phyloP scores from a whole-genome alignment of 176 grass and related monocot genomes.

The Oryza meyeriana region DNA sequence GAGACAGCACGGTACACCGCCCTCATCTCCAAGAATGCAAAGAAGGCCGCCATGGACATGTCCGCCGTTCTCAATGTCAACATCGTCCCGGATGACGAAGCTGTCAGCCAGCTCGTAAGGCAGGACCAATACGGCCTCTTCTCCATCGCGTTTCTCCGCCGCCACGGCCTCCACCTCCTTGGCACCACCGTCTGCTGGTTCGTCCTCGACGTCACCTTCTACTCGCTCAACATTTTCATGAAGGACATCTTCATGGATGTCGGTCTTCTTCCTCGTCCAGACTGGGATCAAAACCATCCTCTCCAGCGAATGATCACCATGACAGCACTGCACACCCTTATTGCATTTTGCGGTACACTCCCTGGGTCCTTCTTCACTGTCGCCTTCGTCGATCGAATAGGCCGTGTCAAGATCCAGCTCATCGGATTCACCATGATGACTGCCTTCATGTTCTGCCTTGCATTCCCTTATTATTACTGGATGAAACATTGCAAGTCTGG shows the following conservation, averaged over 20 bases:
- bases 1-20: constrained; percentile 75
- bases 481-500: not conserved
- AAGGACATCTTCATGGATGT: constrained; percentile 34
- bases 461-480: not conserved
- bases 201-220: constrained; percentile 28
- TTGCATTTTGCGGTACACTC: not conserved
- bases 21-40: constrained; percentile 38
- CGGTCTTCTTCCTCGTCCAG: not conserved
- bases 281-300: not conserved
- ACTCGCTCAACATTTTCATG: constrained; percentile 41
- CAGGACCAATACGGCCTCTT: constrained; percentile 7
- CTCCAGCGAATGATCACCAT: not conserved
- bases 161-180: constrained; percentile 25
- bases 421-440: constrained; percentile 39
- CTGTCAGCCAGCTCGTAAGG: not conserved
- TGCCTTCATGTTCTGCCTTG: constrained; percentile 21
- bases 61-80: not conserved
- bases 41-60: constrained; percentile 13
- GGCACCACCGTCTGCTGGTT: constrained; percentile 31
- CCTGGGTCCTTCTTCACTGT: constrained; percentile 31
- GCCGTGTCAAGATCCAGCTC: constrained; percentile 25
- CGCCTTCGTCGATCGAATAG: constrained; percentile 18
- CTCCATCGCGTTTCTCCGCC: not conserved
- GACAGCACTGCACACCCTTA: not conserved
- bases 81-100: not conserved